These are phyloP conservation scores for Pseudogymnoascus sp. DNA, from an alignment of 2,329 filamentous ascomycete species.

Conservation along the genomic window DNA sequence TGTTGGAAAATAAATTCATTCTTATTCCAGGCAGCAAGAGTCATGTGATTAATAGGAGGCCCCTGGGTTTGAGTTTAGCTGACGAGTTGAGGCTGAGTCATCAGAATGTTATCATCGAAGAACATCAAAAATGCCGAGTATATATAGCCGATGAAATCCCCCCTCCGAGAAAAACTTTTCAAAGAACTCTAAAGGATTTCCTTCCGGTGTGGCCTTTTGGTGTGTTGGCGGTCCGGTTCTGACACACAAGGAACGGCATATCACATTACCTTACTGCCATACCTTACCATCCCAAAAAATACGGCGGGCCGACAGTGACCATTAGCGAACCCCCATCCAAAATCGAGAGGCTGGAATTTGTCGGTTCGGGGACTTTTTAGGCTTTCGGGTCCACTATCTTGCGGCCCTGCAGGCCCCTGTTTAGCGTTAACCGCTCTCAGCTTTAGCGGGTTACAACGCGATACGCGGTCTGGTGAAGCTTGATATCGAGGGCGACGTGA, in stretches of 20 bases:
- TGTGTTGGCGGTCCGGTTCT: background rate
- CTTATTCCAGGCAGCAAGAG: background rate
- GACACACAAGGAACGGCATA: background rate
- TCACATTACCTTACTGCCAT: background rate
- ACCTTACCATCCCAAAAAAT: background rate
- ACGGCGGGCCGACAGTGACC: background rate
- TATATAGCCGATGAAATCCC: background rate
- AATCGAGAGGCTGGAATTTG: constrained; percentile 3
- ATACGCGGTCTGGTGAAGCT: constrained; percentile 8
- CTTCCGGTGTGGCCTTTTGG: background rate
- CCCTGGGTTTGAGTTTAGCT: background rate
- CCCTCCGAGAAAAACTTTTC: background rate
- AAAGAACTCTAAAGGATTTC: background rate
- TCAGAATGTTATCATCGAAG: background rate
- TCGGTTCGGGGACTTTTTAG: background rate
- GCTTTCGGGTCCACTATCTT: constrained; percentile 8
- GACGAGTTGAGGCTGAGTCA: background rate
- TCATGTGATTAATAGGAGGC: constrained; percentile 4
- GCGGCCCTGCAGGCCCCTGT: constrained; percentile 2
- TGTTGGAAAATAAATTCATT: background rate
- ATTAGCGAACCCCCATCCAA: background rate
- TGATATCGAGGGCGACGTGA: constrained; percentile 4
- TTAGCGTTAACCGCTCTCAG: background rate
- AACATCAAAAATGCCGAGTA: background rate
- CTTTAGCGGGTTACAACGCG: constrained; percentile 9